A percentile compares a stretch with the other conserved stretches of the same genome.
phyloP scores from a whole-genome alignment of 352 stramenopile genomes.

The Blastocystis hominis region DNA sequence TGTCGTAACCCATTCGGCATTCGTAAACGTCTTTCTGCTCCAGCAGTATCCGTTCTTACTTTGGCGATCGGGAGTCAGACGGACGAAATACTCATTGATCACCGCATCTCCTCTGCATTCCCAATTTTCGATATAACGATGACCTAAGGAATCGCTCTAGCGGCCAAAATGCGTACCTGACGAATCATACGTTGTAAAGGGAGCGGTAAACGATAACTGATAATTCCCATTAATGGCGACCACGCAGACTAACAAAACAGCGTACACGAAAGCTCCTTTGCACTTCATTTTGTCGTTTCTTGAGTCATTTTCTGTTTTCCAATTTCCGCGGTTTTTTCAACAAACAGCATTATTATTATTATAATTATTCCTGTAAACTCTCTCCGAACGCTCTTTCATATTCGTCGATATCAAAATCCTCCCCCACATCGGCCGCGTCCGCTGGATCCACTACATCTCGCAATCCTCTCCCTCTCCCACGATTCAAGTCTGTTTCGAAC shows the following conservation, averaged over 20 bases:
- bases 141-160: not conserved
- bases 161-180: not conserved
- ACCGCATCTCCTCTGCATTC: slow-evolving; percentile 46
- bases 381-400: slow-evolving; percentile 22
- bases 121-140: slow-evolving; percentile 46
- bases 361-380: too few species aligned
- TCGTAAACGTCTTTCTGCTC: slow-evolving; percentile 56
- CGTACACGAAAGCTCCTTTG: not conserved
- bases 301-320: not conserved
- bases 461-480: not conserved
- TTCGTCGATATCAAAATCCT: slow-evolving; percentile 46
- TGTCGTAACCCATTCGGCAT: slow-evolving; percentile 59
- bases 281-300: slow-evolving; percentile 12
- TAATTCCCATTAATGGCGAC: not conserved
- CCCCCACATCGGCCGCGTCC: not conserved
- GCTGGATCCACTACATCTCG: slow-evolving; percentile 2
- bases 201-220: slow-evolving; percentile 27
- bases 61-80: slow-evolving; percentile 64
- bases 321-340: not conserved
- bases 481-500: not conserved
- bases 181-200: not conserved
- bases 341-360: slow-evolving; percentile 3
- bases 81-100: slow-evolving; percentile 63
- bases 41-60: slow-evolving; percentile 64
- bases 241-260: not conserved